Base-by-base conservation (phyloP, 176 grass and related monocot species). In the Cocos nucifera region DNA sequence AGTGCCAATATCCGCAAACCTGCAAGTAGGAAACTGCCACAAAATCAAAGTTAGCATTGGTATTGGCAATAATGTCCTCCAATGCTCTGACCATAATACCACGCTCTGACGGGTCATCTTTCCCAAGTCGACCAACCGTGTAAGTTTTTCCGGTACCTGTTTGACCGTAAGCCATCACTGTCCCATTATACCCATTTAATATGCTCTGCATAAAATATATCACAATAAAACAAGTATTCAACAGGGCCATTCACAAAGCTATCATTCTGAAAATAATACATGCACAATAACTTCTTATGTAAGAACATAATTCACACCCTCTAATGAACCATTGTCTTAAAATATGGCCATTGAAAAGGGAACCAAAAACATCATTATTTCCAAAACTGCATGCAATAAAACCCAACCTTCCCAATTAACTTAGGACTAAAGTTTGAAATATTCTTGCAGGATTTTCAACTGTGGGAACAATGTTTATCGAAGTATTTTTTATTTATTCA, bases 111-210 rank as follows among this genome's bases (percentile, higher is more conserved):
- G 87, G 92, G 66, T 97, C 92, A 63, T 78, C 62, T 83, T 78
- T 97, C 61, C 92, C 92, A 77, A 90, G 78, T 39, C 52, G 77
- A 30, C 83, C 87, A 71, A 97, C 83, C 56, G 92, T 97, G 75
- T 97, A 97, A 61, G 92, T 97, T 79, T 97, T 97, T 14, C 92
- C 92, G 2, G 87, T 90, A 79, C 92, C 92, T 87, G 92, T 97
- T 82, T 97, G 92, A 58, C 92, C 92, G 77, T 97, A 97, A 78
- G 87, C 87, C 92, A 97, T 97, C 73, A 97, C 81, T 56, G 92
- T 97, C 72, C 92, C 92, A 69, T 97, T 97, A 70, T 97, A 97
- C 56, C 92, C 92, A 75, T 90, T 87, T 77, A 97, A 80, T 23
- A 97, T 83, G 85, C 87, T 90, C 92, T 97, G 76, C 80, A 87